Evolutionary conservation across 495 filamentous ascomycete genomes (phyloP).

Genomic region (Aspergillus campestris): DNA sequence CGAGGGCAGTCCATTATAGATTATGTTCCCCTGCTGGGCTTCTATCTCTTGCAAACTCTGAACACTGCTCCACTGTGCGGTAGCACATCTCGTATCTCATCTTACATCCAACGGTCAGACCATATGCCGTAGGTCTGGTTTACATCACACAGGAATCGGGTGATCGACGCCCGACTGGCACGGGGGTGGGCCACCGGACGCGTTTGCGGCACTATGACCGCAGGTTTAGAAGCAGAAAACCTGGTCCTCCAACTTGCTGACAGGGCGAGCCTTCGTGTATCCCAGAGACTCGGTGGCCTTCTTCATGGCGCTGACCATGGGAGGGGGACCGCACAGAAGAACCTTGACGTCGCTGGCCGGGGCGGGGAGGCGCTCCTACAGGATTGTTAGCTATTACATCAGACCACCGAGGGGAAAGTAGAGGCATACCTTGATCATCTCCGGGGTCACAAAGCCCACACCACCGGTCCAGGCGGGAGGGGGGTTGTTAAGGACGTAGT

Average conservation of each 20-base stretch:
- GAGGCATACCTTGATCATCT: conserved; percentile 81
- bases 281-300: conserved; percentile 84
- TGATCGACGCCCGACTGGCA: too few relatives aligned
- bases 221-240: conserved; percentile 86
- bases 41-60: too few relatives aligned
- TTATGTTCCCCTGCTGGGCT: too few relatives aligned
- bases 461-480: conserved; percentile 83
- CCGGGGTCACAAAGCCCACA: conserved; percentile 85
- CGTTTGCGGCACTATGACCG: neutral
- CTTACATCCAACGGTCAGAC: too few relatives aligned
- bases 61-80: too few relatives aligned
- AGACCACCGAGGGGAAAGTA: neutral
- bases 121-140: too few relatives aligned
- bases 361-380: conserved; percentile 68
- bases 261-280: conserved; percentile 81
- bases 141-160: too few relatives aligned
- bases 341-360: conserved; percentile 86
- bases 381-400: conserved; percentile 6
- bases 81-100: too few relatives aligned
- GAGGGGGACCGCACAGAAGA: conserved; percentile 91
- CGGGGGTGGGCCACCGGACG: too few relatives aligned
- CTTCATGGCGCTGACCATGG: conserved; percentile 96
- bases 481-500: conserved; percentile 96
- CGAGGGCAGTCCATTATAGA: too few relatives aligned
- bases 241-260: conserved; percentile 96